Evolutionary conservation across 805 yeast genomes (phyloP).

Genomic region (Candida tallmaniae): DNA sequence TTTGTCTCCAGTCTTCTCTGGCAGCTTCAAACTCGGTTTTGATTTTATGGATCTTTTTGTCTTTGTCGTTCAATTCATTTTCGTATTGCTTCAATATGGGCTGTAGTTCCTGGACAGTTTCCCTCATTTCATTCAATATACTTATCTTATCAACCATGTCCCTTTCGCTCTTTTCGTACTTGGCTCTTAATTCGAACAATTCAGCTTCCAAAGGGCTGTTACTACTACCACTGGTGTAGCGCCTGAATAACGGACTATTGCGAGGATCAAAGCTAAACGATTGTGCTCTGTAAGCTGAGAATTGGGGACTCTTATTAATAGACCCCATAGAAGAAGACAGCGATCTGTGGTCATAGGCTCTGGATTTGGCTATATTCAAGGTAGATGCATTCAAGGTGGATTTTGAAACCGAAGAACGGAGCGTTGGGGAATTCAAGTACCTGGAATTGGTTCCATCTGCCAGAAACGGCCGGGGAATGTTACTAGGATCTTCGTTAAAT

Average conservation of each 20-base stretch:
- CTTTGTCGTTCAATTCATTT: conserved; percentile 38
- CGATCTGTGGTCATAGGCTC: conserved; percentile 4
- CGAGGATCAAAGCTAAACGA: conserved; percentile 4
- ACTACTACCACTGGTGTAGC: background rate
- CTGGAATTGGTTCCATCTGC: conserved; percentile 3
- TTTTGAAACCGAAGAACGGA: too few species aligned
- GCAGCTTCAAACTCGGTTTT: conserved; percentile 48
- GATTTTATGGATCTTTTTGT: conserved; percentile 42
- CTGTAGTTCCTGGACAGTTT: conserved; percentile 45
- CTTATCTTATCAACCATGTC: conserved; percentile 39
- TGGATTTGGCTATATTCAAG: background rate
- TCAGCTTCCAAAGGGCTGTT: conserved; percentile 11
- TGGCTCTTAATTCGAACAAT: conserved; percentile 15
- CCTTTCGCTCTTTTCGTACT: conserved; percentile 19
- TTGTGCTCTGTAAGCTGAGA: conserved; percentile 3
- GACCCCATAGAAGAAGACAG: conserved; percentile 9
- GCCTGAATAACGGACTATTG: background rate
- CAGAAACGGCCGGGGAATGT: conserved; percentile 4
- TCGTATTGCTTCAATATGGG: conserved; percentile 47
- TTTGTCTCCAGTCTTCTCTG: conserved; percentile 55
- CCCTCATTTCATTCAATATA: conserved; percentile 46
- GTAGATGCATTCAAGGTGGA: background rate
- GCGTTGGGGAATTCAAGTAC: background rate
- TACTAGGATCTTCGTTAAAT: background rate
- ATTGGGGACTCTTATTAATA: conserved; percentile 6